Conservation (phyloP, 2,329 filamentous ascomycete species). For the Tolypocladium ovalisporum region DNA sequence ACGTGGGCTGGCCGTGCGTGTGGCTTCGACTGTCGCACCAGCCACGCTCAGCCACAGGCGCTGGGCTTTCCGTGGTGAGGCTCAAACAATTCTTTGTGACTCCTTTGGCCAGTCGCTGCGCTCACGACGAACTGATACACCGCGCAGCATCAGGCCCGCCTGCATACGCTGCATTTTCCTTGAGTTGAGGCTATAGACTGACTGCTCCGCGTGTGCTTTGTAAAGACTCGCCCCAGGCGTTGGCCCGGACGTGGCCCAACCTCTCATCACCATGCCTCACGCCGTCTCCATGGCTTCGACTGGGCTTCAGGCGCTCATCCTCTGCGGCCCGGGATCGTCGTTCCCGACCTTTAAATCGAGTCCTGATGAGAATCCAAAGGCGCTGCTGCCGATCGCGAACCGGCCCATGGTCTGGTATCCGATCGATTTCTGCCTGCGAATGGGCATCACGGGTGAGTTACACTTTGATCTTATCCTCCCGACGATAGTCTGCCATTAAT, state of each 20-base stretch:
- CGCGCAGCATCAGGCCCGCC: neutral
- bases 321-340: conserved; percentile 73
- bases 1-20: neutral
- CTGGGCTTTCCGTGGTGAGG: neutral
- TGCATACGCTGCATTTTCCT: neutral
- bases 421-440: conserved; percentile 74
- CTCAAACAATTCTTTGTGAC: conserved; percentile 2
- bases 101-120: neutral
- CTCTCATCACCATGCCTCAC: conserved; percentile 52
- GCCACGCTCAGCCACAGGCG: neutral
- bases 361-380: conserved; percentile 71
- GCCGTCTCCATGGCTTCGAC: conserved; percentile 61
- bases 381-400: conserved; percentile 72
- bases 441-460: conserved; percentile 59
- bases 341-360: conserved; percentile 76
- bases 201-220: neutral
- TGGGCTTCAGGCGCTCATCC: conserved; percentile 72
- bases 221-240: neutral
- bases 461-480: neutral
- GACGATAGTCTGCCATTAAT: neutral
- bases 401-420: conserved; percentile 86
- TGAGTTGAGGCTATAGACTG: neutral
- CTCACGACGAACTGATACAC: neutral
- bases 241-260: neutral
- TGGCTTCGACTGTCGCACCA: neutral